These are phyloP conservation scores for Nissolia schottii DNA, from an alignment of 306 rosid genomes.

Conservation along the genomic window DNA sequence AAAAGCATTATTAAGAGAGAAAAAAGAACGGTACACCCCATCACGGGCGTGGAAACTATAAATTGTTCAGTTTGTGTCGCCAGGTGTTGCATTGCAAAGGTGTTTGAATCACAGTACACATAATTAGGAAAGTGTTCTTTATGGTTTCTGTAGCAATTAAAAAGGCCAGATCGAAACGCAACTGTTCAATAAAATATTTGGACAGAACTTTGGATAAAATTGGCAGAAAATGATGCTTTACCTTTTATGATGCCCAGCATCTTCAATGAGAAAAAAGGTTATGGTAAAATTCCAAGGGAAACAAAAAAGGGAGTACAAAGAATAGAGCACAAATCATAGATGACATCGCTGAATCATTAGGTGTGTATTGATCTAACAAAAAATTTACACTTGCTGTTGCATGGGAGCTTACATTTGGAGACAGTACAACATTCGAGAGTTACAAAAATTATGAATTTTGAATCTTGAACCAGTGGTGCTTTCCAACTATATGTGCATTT, in stretches of 20 bases:
- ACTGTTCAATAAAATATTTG: not conserved
- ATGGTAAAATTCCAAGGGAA: not conserved
- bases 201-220: not conserved
- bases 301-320: not conserved
- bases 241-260: not conserved
- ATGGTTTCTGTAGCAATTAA: not conserved
- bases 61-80: not conserved
- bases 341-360: conserved; percentile 8
- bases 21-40: not conserved
- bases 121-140: not conserved
- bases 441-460: conserved; percentile 12
- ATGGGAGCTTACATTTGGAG: conserved; percentile 47
- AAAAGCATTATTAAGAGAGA: no score
- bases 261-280: not conserved
- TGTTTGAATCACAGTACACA: not conserved
- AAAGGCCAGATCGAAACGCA: not conserved
- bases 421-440: conserved; percentile 26
- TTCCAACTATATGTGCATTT: conserved; percentile 31
- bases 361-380: conserved; percentile 34
- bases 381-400: conserved; percentile 46
- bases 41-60: not conserved
- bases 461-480: conserved; percentile 17
- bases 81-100: not conserved
- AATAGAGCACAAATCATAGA: conserved; percentile 2
- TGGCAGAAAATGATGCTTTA: not conserved